Percentiles rank a stretch among this genome's conserved stretches.
Conservation (phyloP, 345 rosid species). For the Acer campestre region DNA sequence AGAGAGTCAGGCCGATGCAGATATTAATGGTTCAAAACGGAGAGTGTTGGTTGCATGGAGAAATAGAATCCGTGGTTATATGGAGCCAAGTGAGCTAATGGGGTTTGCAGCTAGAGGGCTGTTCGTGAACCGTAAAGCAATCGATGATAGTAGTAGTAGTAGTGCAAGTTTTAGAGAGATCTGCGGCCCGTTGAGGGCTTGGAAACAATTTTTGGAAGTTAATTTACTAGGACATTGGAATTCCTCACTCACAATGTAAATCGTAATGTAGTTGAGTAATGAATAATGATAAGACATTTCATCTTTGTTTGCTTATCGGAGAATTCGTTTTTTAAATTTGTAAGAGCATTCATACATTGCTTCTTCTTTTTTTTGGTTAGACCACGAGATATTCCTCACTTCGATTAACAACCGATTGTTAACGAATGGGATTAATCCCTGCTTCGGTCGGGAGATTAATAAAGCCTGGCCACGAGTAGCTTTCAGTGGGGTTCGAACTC, state of each 20-base stretch:
- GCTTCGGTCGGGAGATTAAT: too few species aligned
- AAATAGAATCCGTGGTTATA: constrained; percentile 50
- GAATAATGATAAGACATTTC: too few species aligned
- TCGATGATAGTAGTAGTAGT: constrained; percentile 8
- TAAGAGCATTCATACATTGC: too few species aligned
- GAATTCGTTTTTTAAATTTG: too few species aligned
- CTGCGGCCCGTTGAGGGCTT: constrained; percentile 49
- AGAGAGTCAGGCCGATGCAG: constrained; percentile 5
- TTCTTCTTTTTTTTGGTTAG: too few species aligned
- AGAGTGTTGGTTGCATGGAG: constrained; percentile 40
- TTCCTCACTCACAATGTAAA: neutral
- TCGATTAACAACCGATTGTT: too few species aligned
- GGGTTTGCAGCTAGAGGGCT: constrained; percentile 82
- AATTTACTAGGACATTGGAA: constrained; percentile 34
- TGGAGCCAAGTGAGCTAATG: constrained; percentile 64
- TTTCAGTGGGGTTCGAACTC: too few species aligned
- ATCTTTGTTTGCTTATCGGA: too few species aligned
- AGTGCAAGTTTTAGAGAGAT: constrained; percentile 11
- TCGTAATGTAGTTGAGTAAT: too few species aligned
- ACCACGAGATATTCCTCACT: too few species aligned
- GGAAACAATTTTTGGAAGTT: constrained; percentile 56
- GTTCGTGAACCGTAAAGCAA: constrained; percentile 36
- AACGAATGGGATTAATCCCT: too few species aligned
- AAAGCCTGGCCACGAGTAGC: too few species aligned
- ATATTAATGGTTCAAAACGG: neutral